Evolutionary conservation across 140 eudicot genomes (phyloP), one percentile per base, ranked within the genome.

Genomic region (Anethum foeniculum): DNA sequence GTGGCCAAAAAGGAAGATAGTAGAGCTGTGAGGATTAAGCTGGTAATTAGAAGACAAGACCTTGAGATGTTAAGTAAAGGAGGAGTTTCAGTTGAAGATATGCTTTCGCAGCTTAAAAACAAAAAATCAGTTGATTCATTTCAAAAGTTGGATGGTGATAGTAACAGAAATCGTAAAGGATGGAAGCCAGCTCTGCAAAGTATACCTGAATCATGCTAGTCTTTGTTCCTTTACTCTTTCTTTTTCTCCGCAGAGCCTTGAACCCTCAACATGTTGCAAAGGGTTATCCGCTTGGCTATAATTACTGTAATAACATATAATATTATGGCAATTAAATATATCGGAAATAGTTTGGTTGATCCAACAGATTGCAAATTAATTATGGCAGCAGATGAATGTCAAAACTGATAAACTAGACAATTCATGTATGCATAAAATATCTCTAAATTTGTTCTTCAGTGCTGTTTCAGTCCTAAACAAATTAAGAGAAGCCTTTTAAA

Each of bases 161-260:
- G 85, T 18, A 72, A 64, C 46, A 77, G 83, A 71, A 78, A 41
- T 67, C 56, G 77, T 52, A 83, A 76, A 79, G 86, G 88, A 65
- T 92, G 97, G 97, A 85, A 75, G 80, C 97, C 97, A 32, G 79
- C 73, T 30, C 81, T 92, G 80, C 89, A 87, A 83, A 86, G 88
- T 56, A 92, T 92, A 85, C 88, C 93, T 54, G 97, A 92, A 86
- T 47, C 83, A 49, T 81, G 82, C 87, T 89, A 89, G 86, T 62
- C 79, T 46, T 76, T 47, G 21, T 72, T 54, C 77, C 49, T n/a
- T 25, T 9, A n/a, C 32, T 60, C 30, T 58, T n/a, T 58, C 11
- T 58, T 4, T 52, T 52, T 2, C 25, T 6, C 60, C 7, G 1
- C 58, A 52, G 10, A 47, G 62, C 25, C 62, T 54, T 1, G 6